Evolutionary conservation across 2,329 filamentous ascomycete genomes (phyloP), one percentile per base, ranked within the genome.

Genomic region (Phialophora expanda): DNA sequence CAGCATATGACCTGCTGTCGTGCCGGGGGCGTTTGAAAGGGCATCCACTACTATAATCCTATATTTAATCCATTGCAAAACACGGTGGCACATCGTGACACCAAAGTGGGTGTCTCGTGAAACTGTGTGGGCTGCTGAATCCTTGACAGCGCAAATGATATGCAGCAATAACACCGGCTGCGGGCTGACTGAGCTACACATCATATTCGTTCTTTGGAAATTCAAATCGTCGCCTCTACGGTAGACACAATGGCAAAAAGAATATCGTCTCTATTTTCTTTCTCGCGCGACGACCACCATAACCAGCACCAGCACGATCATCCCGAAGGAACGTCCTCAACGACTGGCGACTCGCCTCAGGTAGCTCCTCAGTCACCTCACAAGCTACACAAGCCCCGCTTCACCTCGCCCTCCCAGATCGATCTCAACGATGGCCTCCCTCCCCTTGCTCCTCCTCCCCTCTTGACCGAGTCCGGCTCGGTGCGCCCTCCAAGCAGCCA

Each of bases 381-480:
- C 46, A 66, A 66, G 62, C 51, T 69, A 46, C 67, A 70, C 56
- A 72, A 72, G 46, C 56, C 67, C 24, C 64, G 58, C 30, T 41
- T 65, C 11, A 58, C 62, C 34, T 56, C 66, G 2, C 55, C 70
- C 6, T 71, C 68, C 11, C 64, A 70, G 7, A 50, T 68, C 51
- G 64, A 68, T 34, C 60, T 68, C 54, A 54, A 65, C 26, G 59
- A 61, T 20, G 61, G 44, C 17, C 30, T 67, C 28, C 51, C 74
- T 24, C 69, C 73, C 57, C 70, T 79, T 56, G 76, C 75, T 20
- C 79, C 78, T 38, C 79, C 80, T 46, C 78, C 80, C 9, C 76
- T 78, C 7, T 74, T 81, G 48, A 67, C 76, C 44, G 69, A 76
- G 9, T 51, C 56, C 38, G 69, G 74, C 77, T 32, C 79, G 78